These are phyloP conservation scores for Hanseniaspora lachancei DNA, from an alignment of 805 yeast species.

Conservation along the genomic window DNA sequence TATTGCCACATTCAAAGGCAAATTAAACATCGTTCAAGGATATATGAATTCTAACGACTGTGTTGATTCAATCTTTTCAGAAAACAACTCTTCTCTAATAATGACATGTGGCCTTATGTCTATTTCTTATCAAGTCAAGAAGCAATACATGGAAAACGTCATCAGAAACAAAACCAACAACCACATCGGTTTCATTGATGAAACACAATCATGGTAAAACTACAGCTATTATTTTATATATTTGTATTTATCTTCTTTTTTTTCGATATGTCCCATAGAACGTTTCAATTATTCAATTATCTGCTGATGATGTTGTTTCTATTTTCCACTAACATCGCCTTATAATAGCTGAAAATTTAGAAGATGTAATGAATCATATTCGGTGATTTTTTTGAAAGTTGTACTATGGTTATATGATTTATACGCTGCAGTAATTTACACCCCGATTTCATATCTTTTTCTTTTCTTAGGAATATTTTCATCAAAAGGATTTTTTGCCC, in stretches of 20 bases:
- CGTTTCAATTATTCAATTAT: neutral
- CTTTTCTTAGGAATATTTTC: no score
- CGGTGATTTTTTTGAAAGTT: no score
- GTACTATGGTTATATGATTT: no score
- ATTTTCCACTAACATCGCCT: no score
- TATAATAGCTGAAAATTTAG: no score
- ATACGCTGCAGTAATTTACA: no score
- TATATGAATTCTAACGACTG: conserved; percentile 1
- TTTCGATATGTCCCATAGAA: neutral
- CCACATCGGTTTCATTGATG: conserved; percentile 45
- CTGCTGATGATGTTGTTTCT: no score
- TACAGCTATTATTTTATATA: neutral
- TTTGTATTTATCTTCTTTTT: neutral
- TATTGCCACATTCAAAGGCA: neutral
- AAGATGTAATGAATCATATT: no score
- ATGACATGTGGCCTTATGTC: conserved; percentile 45
- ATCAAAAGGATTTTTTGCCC: neutral
- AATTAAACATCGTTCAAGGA: neutral
- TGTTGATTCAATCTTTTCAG: neutral
- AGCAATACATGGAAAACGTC: conserved; percentile 29
- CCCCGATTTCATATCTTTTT: no score
- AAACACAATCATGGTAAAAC: conserved; percentile 43
- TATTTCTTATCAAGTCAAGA: conserved; percentile 43
- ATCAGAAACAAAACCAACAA: conserved; percentile 21
- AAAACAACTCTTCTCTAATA: conserved; percentile 28